These are phyloP conservation scores for Perkinsela sp. DNA, from an alignment of 208 protist genomes.

Conservation along the genomic window DNA sequence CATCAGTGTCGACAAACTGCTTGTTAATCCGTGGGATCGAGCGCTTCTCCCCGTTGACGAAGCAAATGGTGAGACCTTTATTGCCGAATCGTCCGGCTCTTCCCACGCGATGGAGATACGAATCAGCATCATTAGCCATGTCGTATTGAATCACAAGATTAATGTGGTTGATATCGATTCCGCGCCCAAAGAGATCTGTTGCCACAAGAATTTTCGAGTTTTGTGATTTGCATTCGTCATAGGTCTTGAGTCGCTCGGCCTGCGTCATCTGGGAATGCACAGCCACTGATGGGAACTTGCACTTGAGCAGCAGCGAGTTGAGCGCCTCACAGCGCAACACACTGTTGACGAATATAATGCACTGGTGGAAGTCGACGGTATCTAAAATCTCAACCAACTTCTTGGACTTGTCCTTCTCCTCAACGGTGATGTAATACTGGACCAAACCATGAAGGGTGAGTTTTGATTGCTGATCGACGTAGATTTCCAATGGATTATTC, in stretches of 20 bases:
- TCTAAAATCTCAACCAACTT: constrained; percentile 93
- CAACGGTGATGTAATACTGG: constrained; percentile 91
- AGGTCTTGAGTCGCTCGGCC: constrained; percentile 53
- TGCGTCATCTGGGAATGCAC: constrained; percentile 82
- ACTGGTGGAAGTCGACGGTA: constrained; percentile 96
- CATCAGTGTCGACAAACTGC: constrained; percentile 45
- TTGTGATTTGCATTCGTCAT: constrained; percentile 90
- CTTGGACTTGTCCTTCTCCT: constrained; percentile 83
- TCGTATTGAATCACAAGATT: constrained; percentile 99
- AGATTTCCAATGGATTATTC: constrained; percentile 78
- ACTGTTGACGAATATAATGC: constrained; percentile 95
- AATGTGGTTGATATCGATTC: constrained; percentile 97
- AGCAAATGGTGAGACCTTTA: constrained; percentile 94
- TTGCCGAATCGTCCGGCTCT: constrained; percentile 93
- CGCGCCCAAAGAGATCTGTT: constrained; percentile 96
- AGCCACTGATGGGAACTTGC: constrained; percentile 80
- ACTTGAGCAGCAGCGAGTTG: constrained; percentile 70
- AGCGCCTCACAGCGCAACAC: constrained; percentile 74
- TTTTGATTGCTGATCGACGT: constrained; percentile 89
- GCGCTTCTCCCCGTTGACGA: constrained; percentile 78
- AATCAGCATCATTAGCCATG: constrained; percentile 84
- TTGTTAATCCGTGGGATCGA: constrained; percentile 52
- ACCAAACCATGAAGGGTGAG: constrained; percentile 92
- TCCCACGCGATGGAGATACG: constrained; percentile 91
- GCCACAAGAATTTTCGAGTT: constrained; percentile 89